These are phyloP conservation scores for Fraxinus greggii DNA, from an alignment of 305 asterid genomes.

Conservation along the genomic window DNA sequence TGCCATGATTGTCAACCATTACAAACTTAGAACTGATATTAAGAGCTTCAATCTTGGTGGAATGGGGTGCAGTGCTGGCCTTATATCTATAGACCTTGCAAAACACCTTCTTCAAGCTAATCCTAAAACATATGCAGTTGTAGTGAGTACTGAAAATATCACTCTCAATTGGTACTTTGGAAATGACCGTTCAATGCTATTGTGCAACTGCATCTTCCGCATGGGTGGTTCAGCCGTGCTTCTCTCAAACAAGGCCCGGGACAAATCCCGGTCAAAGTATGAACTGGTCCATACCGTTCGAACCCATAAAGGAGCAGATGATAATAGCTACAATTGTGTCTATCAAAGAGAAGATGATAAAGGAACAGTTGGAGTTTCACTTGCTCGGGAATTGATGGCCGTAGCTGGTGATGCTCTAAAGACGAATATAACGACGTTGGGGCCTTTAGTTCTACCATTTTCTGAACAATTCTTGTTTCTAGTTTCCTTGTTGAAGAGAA, in stretches of 20 bases:
- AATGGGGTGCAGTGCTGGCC: constrained; percentile 13
- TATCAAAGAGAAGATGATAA: constrained; percentile 28
- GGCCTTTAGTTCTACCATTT: constrained; percentile 37
- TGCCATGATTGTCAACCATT: constrained; percentile 11
- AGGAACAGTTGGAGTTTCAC: constrained; percentile 23
- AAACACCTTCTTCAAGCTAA: constrained; percentile 1
- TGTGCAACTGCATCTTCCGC: constrained; percentile 42
- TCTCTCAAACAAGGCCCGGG: constrained; percentile 36
- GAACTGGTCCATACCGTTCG: constrained; percentile 32
- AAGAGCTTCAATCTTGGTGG: constrained; percentile 11
- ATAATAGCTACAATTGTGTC: constrained; percentile 32
- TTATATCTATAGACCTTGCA: constrained; percentile 8
- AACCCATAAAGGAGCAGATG: constrained; percentile 42
- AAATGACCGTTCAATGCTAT: constrained; percentile 31
- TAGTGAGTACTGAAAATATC: constrained; percentile 31
- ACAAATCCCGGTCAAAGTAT: constrained; percentile 34
- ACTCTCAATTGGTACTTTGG: constrained; percentile 34
- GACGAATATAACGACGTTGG: constrained; percentile 15
- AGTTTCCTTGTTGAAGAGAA: constrained; percentile 16
- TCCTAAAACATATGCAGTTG: constrained; percentile 26
- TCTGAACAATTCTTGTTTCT: constrained; percentile 33
- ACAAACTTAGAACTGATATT: constrained; percentile 9
- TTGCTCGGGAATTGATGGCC: constrained; percentile 27
- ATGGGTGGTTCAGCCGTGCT: constrained; percentile 49
- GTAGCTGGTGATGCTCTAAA: constrained; percentile 34